Evolutionary conservation across 1,284 basidiomycete genomes (phyloP), one percentile per base, ranked within the genome.

Genomic region (Pyrrhoderma lamaoense): DNA sequence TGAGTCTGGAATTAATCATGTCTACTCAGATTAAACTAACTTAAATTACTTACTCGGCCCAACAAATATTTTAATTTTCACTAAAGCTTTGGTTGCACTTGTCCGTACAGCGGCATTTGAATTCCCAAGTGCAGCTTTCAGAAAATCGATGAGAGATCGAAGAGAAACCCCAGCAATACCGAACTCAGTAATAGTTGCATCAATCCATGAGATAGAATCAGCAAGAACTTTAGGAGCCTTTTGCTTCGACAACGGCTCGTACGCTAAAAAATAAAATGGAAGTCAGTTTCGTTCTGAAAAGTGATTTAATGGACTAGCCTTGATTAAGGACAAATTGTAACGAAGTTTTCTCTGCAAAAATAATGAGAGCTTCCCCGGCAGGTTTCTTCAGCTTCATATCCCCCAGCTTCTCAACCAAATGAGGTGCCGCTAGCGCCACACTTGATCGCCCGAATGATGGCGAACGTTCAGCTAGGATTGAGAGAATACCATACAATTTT

Each of bases 191-290:
- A 99, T 68, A 9, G 88, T 84, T 51, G 83, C 79, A 56, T 95
- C 93, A 53, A 98, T 80, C 93, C 95, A 99, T 18, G 76, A 70
- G 43, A 97, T 67, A 0, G 93, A 86, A 64, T 99, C 96, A 0
- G 94, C 93, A 36, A 97, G 78, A 23, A 94, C 92, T 69, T 99
- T 99, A 0, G 95, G 95, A 0, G 96, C 96, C 66, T 99, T 99
- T 64, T 93, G 92, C 67, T 93, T 96, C 13, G 80, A 78, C 60
- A 98, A 70, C 0, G 93, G 82, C 19, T 96, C 94, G 63, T 95
- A 98, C 0, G 83, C 93, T 95, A 53, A 53, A 55, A 42, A 53
- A 53, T 37, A 35, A 54, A 55, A 55, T n/a, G n/a, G n/a, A n/a
- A 42, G 45, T 54, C 51, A 51, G 35, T 47, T 27, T 44, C 34